A percentile compares a stretch with the other conserved stretches of the same genome.
Conservation (phyloP, 2,329 filamentous ascomycete species). For the Trichoderma oligosporum region DNA sequence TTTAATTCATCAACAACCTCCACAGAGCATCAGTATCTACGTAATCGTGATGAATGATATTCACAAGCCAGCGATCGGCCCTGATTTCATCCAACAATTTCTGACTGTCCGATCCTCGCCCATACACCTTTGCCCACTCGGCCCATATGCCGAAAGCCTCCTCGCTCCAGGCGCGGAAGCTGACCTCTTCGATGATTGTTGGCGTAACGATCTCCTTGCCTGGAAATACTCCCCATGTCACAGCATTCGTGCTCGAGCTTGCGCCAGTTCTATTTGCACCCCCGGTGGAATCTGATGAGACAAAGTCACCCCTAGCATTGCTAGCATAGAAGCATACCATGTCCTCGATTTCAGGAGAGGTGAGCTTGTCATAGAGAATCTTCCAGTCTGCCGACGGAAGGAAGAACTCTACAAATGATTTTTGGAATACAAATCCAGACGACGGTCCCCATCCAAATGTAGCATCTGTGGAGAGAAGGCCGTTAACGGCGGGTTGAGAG, state of each 20-base stretch:
- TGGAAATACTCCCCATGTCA: slow-evolving; percentile 94
- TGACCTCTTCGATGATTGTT: slow-evolving; percentile 94
- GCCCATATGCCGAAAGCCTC: slow-evolving; percentile 95
- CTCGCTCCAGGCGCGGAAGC: slow-evolving; percentile 89
- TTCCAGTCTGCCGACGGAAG: slow-evolving; percentile 70
- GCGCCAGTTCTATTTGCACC: slow-evolving; percentile 33
- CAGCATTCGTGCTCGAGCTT: slow-evolving; percentile 72
- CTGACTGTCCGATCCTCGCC: slow-evolving; percentile 66
- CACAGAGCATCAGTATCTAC: slow-evolving; percentile 68
- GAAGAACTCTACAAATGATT: slow-evolving; percentile 97
- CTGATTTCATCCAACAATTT: slow-evolving; percentile 65
- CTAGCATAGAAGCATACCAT: slow-evolving; percentile 83
- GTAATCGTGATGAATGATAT: slow-evolving; percentile 80
- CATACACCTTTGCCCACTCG: slow-evolving; percentile 89
- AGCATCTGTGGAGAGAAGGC: slow-evolving; percentile 68
- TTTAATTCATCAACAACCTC: slow-evolving; percentile 55
- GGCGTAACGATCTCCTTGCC: slow-evolving; percentile 95
- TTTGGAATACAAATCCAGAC: slow-evolving; percentile 95
- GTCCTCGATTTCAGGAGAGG: slow-evolving; percentile 54
- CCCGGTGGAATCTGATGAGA: slow-evolving; percentile 58
- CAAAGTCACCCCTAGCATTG: slow-evolving; percentile 73
- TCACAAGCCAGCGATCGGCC: slow-evolving; percentile 81
- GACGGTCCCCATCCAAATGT: slow-evolving; percentile 92
- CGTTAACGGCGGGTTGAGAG: slow-evolving; percentile 90
- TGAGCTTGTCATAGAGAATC: slow-evolving; percentile 60